These are phyloP conservation scores for Sonneratia alba DNA, from an alignment of 345 rosid species.

Conservation along the genomic window DNA sequence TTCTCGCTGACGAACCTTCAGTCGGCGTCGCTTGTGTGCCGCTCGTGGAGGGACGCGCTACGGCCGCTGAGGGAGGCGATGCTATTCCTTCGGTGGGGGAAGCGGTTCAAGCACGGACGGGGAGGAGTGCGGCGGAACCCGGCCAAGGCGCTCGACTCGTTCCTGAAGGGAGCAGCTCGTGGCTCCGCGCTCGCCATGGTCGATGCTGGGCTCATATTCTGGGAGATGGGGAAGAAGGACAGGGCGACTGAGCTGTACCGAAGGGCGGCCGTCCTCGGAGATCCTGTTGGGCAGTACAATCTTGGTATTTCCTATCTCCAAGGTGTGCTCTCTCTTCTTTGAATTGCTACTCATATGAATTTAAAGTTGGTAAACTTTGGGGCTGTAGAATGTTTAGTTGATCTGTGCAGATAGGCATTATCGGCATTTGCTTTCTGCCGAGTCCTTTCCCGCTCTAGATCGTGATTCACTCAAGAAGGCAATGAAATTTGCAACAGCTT, in stretches of 20 bases:
- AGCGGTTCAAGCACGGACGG: slow-evolving; percentile 78
- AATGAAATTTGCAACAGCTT: too few relatives aligned
- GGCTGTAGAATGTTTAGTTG: too few relatives aligned
- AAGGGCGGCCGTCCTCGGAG: slow-evolving; percentile 77
- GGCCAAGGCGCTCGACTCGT: slow-evolving; percentile 74
- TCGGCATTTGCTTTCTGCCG: too few relatives aligned
- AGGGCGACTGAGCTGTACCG: slow-evolving; percentile 45
- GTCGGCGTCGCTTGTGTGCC: slow-evolving; percentile 69
- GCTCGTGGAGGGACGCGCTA: slow-evolving; percentile 73
- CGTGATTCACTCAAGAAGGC: too few relatives aligned
- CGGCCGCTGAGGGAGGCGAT: slow-evolving; percentile 81
- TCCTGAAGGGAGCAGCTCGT: slow-evolving; percentile 66
- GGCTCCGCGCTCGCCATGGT: slow-evolving; percentile 98
- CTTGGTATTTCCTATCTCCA: slow-evolving; percentile 71
- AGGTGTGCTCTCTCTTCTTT: slow-evolving; percentile 26
- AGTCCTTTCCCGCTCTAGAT: too few relatives aligned
- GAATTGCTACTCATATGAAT: too few relatives aligned
- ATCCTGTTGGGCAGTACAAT: slow-evolving; percentile 68
- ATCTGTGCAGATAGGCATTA: too few relatives aligned
- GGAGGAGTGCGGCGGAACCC: slow-evolving; percentile 51
- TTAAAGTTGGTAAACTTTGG: too few relatives aligned
- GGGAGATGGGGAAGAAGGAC: slow-evolving; percentile 61
- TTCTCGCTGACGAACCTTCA: slow-evolving; percentile 55
- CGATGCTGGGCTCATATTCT: slow-evolving; percentile 79
- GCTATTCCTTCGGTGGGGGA: slow-evolving; percentile 66